These are phyloP conservation scores for Dichotomopilus funicola DNA, from an alignment of 2,329 filamentous ascomycete genomes.

Conservation along the genomic window DNA sequence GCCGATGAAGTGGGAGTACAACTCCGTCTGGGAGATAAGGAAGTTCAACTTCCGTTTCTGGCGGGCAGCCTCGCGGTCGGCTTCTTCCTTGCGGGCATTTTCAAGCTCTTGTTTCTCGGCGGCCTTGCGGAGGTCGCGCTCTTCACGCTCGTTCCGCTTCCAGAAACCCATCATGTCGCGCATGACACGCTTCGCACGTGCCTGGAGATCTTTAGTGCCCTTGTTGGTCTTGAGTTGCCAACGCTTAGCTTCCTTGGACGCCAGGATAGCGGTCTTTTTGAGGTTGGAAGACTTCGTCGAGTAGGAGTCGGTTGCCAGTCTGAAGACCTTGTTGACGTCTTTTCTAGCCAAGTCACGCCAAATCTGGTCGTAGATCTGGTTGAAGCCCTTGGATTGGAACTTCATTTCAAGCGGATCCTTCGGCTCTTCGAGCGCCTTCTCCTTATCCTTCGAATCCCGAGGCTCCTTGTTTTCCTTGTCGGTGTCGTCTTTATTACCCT, in stretches of 20 bases:
- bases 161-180: constrained; percentile 99
- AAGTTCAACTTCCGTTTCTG: constrained; percentile 99
- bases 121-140: constrained; percentile 86
- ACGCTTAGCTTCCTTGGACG: constrained; percentile 91
- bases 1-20: constrained; percentile 98
- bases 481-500: constrained; percentile 35
- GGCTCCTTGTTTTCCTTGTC: constrained; percentile 45
- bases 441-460: constrained; percentile 37
- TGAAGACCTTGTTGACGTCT: constrained; percentile 86
- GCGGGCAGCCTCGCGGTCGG: constrained; percentile 91
- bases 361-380: constrained; percentile 95
- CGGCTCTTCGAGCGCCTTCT: constrained; percentile 41
- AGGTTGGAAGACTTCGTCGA: constrained; percentile 88
- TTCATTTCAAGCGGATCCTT: constrained; percentile 51
- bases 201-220: constrained; percentile 95
- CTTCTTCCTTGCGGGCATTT: constrained; percentile 92
- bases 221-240: constrained; percentile 99
- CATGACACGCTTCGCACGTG: constrained; percentile 95
- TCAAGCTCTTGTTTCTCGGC: constrained; percentile 95
- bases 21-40: constrained; percentile 94
- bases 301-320: constrained; percentile 79
- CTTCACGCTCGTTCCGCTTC: constrained; percentile 97
- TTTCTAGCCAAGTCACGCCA: constrained; percentile 92
- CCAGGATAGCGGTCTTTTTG: constrained; percentile 93
- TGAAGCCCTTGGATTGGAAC: constrained; percentile 86